phyloP scores from a whole-genome alignment of 495 filamentous ascomycete species.

The Trichoderma reesei region DNA sequence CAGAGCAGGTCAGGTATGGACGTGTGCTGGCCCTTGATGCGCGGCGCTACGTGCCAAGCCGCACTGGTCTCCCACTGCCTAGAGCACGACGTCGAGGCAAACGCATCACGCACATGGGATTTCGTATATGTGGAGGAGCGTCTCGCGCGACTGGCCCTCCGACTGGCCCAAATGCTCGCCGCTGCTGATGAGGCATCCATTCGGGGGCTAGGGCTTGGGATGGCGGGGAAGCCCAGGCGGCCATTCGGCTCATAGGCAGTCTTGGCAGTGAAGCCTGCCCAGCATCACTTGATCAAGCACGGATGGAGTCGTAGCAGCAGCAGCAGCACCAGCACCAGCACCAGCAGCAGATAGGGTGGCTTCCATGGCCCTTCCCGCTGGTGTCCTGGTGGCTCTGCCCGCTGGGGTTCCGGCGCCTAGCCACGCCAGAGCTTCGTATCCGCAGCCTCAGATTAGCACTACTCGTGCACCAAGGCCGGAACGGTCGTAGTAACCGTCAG shows the following conservation, averaged over 20 bases:
- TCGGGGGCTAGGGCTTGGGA: conserved; percentile 1
- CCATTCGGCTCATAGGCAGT: neutral
- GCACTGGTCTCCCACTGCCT: neutral
- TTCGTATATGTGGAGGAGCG: neutral
- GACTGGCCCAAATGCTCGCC: neutral
- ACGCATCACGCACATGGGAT: conserved; percentile 4
- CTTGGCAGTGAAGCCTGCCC: neutral
- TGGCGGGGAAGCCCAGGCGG: conserved; percentile 1
- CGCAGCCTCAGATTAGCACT: neutral
- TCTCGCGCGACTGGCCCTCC: neutral
- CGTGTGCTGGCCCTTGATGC: neutral
- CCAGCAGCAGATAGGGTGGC: neutral
- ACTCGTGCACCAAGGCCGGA: neutral
- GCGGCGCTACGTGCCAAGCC: neutral
- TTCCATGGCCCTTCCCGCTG: neutral
- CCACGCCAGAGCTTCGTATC: neutral
- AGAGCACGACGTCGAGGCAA: neutral
- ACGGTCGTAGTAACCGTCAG: neutral
- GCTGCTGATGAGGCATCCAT: neutral
- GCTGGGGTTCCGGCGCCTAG: neutral
- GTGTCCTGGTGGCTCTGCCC: neutral
- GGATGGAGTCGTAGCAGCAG: neutral
- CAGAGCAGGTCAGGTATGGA: neutral
- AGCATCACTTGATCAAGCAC: conserved; percentile 1
- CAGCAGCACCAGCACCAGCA: no score